Conservation (phyloP, 352 stramenopile species). For the Pythium utonaiense region DNA sequence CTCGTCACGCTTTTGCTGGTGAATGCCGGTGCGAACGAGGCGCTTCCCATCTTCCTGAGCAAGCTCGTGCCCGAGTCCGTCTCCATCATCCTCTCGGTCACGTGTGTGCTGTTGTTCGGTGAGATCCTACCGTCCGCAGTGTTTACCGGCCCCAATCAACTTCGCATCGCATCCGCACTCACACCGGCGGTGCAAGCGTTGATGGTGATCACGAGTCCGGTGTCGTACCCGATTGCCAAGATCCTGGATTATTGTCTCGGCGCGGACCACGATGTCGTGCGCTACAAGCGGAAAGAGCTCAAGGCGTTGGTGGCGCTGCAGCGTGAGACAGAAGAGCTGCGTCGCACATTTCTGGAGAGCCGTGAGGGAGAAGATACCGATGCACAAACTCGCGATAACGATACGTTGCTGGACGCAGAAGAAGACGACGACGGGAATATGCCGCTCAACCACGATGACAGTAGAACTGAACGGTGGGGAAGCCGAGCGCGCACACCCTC, state of each 20-base stretch:
- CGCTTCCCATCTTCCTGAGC: conserved; percentile 93
- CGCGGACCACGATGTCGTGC: conserved; percentile 62
- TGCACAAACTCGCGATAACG: neutral
- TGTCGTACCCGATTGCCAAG: conserved; percentile 90
- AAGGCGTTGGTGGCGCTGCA: conserved; percentile 85
- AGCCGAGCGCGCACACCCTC: conserved; percentile 27
- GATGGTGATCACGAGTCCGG: conserved; percentile 83
- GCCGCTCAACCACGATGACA: neutral
- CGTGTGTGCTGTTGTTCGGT: conserved; percentile 93
- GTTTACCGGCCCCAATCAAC: conserved; percentile 94
- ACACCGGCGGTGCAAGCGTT: conserved; percentile 83
- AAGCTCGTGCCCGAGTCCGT: conserved; percentile 79
- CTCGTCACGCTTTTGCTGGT: conserved; percentile 94
- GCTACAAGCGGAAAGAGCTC: conserved; percentile 90
- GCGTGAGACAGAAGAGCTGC: conserved; percentile 40
- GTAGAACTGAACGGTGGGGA: neutral
- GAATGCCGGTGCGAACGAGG: conserved; percentile 93
- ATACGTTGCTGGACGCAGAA: neutral
- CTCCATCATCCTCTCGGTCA: conserved; percentile 95
- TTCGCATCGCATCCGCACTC: conserved; percentile 83
- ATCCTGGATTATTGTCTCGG: conserved; percentile 88
- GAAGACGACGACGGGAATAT: neutral
- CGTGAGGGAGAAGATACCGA: neutral
- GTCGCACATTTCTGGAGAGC: conserved; percentile 16
- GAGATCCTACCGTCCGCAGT: conserved; percentile 96